Conservation (phyloP, 2,329 filamentous ascomycete species). For the Claviceps sp. region DNA sequence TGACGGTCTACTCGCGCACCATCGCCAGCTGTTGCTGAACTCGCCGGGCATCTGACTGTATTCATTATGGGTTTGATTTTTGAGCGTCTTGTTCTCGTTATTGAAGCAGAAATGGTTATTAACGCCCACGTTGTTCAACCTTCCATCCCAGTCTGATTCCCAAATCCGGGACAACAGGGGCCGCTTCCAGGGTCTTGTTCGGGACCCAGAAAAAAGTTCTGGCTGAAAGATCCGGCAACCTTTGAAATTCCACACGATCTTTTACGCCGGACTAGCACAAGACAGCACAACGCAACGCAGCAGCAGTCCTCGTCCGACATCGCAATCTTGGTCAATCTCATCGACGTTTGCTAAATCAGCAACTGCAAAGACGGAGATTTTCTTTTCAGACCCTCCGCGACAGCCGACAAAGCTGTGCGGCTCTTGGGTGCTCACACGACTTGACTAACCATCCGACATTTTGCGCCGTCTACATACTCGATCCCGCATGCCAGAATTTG, state of each 20-base stretch:
- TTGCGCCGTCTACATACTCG: background rate
- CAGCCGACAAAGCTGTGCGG: background rate
- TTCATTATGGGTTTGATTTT: background rate
- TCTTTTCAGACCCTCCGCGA: background rate
- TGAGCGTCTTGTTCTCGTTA: background rate
- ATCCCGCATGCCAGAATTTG: background rate
- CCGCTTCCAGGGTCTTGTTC: constrained; percentile 10
- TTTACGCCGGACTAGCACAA: background rate
- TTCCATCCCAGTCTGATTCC: background rate
- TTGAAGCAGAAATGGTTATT: background rate
- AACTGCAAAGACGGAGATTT: background rate
- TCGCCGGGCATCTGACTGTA: background rate
- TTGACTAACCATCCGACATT: background rate
- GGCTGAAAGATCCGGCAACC: background rate
- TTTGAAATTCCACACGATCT: background rate
- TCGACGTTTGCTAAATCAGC: background rate
- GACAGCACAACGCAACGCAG: background rate
- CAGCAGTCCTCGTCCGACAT: background rate
- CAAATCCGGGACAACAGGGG: background rate
- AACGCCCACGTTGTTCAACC: background rate
- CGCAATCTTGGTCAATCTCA: background rate
- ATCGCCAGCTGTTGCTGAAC: background rate
- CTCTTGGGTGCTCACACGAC: background rate
- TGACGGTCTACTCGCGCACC: constrained; percentile 1
- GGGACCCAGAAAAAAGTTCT: constrained; percentile 16